A percentile compares a stretch with the other conserved stretches of the same genome.
Evolutionary conservation across 352 stramenopile species (phyloP).

Genomic region (Aphanomyces astaci): DNA sequence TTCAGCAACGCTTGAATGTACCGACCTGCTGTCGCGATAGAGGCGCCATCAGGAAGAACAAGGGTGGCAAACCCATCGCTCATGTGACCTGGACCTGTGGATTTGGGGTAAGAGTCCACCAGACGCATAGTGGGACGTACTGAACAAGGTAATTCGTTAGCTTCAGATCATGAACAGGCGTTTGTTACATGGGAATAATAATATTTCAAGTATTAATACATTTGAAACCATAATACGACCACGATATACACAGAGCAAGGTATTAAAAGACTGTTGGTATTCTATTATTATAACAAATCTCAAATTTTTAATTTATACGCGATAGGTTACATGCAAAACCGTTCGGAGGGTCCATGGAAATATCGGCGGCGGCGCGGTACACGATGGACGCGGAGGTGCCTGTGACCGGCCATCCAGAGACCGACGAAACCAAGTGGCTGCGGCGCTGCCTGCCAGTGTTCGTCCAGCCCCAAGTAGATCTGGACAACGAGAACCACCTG

Average conservation of each 20-base stretch:
- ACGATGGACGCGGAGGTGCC: background rate
- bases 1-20: too few species aligned
- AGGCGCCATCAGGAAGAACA: too few species aligned
- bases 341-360: constrained; percentile 20
- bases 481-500: constrained; percentile 71
- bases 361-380: constrained; percentile 20
- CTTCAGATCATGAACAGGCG: too few species aligned
- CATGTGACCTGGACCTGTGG: too few species aligned
- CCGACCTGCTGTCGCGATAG: too few species aligned
- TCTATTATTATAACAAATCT: constrained; percentile 2
- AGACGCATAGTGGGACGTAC: too few species aligned
- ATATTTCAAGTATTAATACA: background rate
- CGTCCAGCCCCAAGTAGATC: constrained; percentile 73
- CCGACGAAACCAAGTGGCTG: constrained; percentile 57
- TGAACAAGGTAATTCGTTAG: too few species aligned
- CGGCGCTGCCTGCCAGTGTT: constrained; percentile 74
- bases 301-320: too few species aligned
- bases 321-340: too few species aligned
- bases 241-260: constrained; percentile 14
- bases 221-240: background rate
- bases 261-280: too few species aligned
- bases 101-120: too few species aligned
- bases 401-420: background rate
- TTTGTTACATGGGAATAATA: background rate
- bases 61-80: too few species aligned